phyloP scores from a whole-genome alignment of 2,329 filamentous ascomycete genomes.

The Emergomyces orientalis region DNA sequence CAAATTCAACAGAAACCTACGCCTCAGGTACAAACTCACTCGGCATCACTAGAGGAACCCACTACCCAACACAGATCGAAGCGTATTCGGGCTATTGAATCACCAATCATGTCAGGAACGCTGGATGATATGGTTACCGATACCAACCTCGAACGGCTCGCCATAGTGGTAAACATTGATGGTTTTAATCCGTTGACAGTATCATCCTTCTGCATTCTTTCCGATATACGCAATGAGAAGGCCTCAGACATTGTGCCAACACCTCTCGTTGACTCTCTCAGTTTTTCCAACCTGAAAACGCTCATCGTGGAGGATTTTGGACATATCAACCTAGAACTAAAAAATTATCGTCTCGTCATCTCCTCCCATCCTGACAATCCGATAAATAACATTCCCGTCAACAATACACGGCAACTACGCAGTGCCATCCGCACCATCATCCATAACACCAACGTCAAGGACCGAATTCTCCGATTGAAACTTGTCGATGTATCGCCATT shows the following conservation, averaged over 20 bases:
- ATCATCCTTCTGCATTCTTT: neutral
- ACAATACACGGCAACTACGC: neutral
- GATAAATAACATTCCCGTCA: neutral
- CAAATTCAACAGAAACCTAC: too few species aligned
- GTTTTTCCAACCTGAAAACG: neutral
- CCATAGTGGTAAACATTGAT: neutral
- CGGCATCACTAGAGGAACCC: neutral
- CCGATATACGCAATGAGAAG: neutral
- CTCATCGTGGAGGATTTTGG: neutral
- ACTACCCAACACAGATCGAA: too few species aligned
- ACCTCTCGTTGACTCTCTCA: neutral
- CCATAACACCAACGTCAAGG: neutral
- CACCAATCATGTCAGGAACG: neutral
- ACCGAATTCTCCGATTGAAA: neutral
- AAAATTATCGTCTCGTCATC: neutral
- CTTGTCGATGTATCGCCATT: too few species aligned
- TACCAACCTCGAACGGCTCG: neutral
- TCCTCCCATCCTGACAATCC: neutral
- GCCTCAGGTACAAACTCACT: too few species aligned
- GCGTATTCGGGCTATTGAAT: neutral
- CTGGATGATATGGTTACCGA: neutral
- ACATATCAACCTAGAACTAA: neutral
- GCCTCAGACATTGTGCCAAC: neutral
- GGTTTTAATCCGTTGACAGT: neutral
- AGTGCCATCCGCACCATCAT: neutral